Percentiles rank a stretch among this genome's conserved stretches.
Evolutionary conservation across 768 basidiomycete genomes (phyloP).

Genomic region (Porphyrellus cyaneotinctus): DNA sequence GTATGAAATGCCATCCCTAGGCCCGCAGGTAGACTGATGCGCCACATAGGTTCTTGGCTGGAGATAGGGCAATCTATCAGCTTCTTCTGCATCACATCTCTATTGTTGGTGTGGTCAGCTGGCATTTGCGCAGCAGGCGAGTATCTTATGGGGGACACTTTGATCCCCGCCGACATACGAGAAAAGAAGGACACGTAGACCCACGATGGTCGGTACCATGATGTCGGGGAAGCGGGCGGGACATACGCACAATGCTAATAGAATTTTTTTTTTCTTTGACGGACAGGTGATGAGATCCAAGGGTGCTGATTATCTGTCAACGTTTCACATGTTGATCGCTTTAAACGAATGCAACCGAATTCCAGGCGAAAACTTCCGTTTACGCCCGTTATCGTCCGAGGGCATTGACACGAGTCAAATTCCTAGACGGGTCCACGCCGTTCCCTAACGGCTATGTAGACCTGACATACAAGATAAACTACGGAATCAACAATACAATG

Average conservation of each 20-base stretch:
- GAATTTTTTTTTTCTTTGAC: neutral
- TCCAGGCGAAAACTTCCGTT: constrained; percentile 3
- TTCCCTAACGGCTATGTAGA: neutral
- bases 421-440: neutral
- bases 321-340: neutral
- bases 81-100: constrained; percentile 81
- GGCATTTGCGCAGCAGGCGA: constrained; percentile 74
- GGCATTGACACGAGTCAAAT: neutral
- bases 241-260: constrained; percentile 1
- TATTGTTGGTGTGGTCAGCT: constrained; percentile 75
- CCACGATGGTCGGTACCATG: constrained; percentile 22
- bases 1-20: constrained; percentile 31
- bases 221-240: neutral
- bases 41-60: constrained; percentile 67
- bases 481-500: neutral
- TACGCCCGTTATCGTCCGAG: neutral
- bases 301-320: neutral
- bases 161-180: constrained; percentile 19
- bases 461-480: neutral
- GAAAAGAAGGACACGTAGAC: constrained; percentile 22
- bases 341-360: neutral
- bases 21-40: constrained; percentile 3
- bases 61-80: constrained; percentile 88
- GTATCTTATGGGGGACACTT: constrained; percentile 50
- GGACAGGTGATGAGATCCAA: constrained; percentile 1